phyloP scores from a whole-genome alignment of 148 eudicot genomes.

The Arctostaphylos glauca region DNA sequence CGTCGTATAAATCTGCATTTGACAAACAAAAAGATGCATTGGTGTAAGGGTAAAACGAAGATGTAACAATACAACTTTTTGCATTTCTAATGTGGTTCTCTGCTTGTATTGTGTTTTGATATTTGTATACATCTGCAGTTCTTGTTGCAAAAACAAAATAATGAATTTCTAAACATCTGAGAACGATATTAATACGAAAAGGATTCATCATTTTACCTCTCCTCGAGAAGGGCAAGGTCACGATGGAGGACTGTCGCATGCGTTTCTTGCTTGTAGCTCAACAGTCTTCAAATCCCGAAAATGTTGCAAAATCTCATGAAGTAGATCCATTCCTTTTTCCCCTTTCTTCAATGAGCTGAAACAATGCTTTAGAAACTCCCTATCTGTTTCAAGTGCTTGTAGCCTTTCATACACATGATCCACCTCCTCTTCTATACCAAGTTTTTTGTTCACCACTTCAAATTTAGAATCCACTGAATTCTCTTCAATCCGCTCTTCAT shows the following conservation, averaged over 20 bases:
- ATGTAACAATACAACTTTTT: not conserved
- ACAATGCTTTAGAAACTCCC: conserved; percentile 84
- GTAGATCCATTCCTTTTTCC: conserved; percentile 79
- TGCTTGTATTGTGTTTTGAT: not conserved
- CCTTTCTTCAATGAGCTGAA: conserved; percentile 88
- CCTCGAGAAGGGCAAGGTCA: conserved; percentile 5
- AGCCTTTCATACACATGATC: conserved; percentile 80
- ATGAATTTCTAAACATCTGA: not conserved
- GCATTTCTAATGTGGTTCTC: not conserved
- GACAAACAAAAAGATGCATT: not conserved
- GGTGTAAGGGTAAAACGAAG: not conserved
- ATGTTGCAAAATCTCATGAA: conserved; percentile 83
- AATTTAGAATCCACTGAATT: conserved; percentile 10
- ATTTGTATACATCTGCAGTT: not conserved
- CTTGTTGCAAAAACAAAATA: not conserved
- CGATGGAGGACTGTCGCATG: conserved; percentile 3
- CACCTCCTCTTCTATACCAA: conserved; percentile 68
- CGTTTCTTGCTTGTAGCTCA: conserved; percentile 46
- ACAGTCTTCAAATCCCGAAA: conserved; percentile 71
- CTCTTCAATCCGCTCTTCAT: conserved; percentile 24
- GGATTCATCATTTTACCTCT: not conserved
- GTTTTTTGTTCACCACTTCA: conserved; percentile 58
- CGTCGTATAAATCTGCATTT: not conserved
- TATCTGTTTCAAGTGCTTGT: conserved; percentile 78
- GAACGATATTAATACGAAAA: too few relatives aligned